These are phyloP conservation scores for Kwoniella sp. DNA, from an alignment of 768 basidiomycete species.

Conservation along the genomic window DNA sequence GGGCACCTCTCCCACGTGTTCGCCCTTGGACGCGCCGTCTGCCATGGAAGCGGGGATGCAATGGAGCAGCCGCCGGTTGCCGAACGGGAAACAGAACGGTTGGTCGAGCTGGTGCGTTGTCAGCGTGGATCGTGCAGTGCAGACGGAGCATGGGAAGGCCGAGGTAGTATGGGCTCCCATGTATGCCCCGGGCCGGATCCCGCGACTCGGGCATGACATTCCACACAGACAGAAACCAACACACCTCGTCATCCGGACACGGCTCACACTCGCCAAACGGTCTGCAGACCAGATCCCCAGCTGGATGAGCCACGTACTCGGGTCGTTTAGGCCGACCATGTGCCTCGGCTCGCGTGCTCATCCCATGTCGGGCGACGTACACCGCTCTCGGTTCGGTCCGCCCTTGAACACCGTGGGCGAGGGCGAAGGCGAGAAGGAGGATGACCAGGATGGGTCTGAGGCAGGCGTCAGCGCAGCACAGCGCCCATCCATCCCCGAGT, in stretches of 20 bases:
- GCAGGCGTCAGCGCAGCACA: no score
- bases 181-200: no score
- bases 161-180: no score
- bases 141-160: no score
- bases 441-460: no score
- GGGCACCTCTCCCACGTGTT: conserved; percentile 55
- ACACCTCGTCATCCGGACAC: conserved; percentile 53
- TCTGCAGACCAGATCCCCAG: conserved; percentile 47
- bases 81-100: conserved; percentile 94
- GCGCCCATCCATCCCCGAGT: no score
- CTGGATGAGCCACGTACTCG: conserved; percentile 32
- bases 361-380: not conserved
- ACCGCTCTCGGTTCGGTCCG: not conserved
- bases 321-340: conserved; percentile 12
- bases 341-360: no score
- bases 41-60: conserved; percentile 55
- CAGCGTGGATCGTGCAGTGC: no score
- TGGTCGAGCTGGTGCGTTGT: conserved; percentile 61
- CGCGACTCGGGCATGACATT: no score
- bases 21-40: conserved; percentile 6
- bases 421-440: no score
- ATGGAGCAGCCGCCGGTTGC: conserved; percentile 83
- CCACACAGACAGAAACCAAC: conserved; percentile 15
- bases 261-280: conserved; percentile 54
- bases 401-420: no score